phyloP scores from a whole-genome alignment of 2,329 filamentous ascomycete genomes.

The Pseudonectria buxi region DNA sequence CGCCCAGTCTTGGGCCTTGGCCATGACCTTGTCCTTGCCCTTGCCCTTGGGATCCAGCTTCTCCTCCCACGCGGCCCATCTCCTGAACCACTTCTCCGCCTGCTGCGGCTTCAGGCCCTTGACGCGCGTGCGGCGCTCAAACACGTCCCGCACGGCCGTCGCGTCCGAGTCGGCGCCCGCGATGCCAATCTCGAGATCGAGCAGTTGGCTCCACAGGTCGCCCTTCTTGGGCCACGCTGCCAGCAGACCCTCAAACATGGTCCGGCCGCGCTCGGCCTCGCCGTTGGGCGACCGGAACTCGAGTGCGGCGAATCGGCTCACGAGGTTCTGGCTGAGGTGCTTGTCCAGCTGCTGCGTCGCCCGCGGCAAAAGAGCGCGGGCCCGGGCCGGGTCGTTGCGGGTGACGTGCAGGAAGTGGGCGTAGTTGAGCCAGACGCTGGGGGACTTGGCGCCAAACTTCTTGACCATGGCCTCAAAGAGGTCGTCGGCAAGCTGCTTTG shows the following conservation, averaged over 20 bases:
- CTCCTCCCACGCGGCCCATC: conserved; percentile 87
- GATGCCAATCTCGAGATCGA: conserved; percentile 72
- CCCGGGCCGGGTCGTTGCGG: conserved; percentile 61
- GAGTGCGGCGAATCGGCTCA: conserved; percentile 81
- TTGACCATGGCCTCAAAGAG: conserved; percentile 83
- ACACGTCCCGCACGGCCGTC: conserved; percentile 64
- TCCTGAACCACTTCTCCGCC: conserved; percentile 82
- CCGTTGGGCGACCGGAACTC: conserved; percentile 82
- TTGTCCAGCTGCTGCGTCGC: conserved; percentile 76
- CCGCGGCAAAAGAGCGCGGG: conserved; percentile 70
- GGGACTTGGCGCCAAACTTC: conserved; percentile 76
- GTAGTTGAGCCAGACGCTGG: conserved; percentile 88
- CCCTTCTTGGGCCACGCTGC: conserved; percentile 80
- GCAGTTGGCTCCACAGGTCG: conserved; percentile 86
- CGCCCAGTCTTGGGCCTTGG: conserved; percentile 64
- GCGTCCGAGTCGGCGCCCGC: conserved; percentile 45
- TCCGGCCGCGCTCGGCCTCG: conserved; percentile 84
- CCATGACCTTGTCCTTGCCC: conserved; percentile 60
- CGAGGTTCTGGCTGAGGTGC: conserved; percentile 59
- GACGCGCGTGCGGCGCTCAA: conserved; percentile 67
- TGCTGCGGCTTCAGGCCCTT: conserved; percentile 73
- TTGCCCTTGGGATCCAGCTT: conserved; percentile 59
- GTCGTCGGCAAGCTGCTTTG: conserved; percentile 71
- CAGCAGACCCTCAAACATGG: conserved; percentile 85
- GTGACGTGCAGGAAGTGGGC: conserved; percentile 84